These are phyloP conservation scores for Ascoidea tarda DNA, from an alignment of 805 yeast species.

Conservation along the genomic window DNA sequence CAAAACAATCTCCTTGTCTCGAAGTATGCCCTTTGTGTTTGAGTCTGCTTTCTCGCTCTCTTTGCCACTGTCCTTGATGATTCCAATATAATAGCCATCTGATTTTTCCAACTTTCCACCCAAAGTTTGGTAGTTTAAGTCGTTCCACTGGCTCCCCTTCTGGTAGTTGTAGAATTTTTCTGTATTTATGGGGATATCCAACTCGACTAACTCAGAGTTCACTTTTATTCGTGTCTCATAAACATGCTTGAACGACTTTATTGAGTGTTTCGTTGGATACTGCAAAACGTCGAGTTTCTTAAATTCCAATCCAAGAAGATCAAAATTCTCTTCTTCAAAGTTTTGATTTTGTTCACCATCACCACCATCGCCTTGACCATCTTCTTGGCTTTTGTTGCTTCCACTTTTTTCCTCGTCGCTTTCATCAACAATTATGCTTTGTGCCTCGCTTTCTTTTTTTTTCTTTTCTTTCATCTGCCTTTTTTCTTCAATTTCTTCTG, in stretches of 20 bases:
- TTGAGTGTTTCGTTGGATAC: constrained; percentile 43
- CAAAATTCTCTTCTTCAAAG: neutral
- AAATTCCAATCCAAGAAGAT: neutral
- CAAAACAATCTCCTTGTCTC: constrained; percentile 41
- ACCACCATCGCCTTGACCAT: constrained; percentile 10
- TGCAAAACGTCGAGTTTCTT: constrained; percentile 32
- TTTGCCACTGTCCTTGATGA: neutral
- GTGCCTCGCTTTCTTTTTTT: neutral
- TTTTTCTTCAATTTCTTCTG: neutral
- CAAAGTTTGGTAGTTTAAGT: constrained; percentile 43
- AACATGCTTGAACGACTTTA: constrained; percentile 23
- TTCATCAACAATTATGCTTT: neutral
- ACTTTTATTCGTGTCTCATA: constrained; percentile 43
- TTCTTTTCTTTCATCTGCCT: constrained; percentile 9
- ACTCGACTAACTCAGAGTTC: constrained; percentile 49
- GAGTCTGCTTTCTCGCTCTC: neutral
- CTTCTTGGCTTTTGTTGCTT: neutral
- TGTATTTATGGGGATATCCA: constrained; percentile 65
- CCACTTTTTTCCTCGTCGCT: neutral
- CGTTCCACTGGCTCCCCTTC: constrained; percentile 52
- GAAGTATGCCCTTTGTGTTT: constrained; percentile 18
- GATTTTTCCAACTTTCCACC: constrained; percentile 53
- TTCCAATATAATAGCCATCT: constrained; percentile 35
- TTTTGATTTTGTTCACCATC: constrained; percentile 15
- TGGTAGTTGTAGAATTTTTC: constrained; percentile 49